These are phyloP conservation scores for Cornus suecica DNA, from an alignment of 148 eudicot genomes.

Conservation along the genomic window DNA sequence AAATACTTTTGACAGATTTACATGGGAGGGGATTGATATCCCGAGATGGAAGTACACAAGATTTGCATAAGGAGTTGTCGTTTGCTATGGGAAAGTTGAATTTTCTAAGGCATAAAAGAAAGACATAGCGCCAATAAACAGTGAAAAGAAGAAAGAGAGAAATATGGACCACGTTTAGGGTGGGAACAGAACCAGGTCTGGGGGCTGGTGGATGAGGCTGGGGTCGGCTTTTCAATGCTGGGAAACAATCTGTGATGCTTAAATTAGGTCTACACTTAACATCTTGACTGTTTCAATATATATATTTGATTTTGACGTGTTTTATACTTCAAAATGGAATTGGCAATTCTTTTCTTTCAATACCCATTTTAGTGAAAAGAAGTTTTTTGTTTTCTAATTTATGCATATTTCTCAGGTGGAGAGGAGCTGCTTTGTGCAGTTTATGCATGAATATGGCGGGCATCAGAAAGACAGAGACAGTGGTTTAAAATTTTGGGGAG, in stretches of 20 bases:
- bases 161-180: background rate
- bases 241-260: background rate
- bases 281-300: background rate
- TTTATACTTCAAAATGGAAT: too few relatives aligned
- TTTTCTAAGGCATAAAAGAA: slow-evolving; percentile 29
- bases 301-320: background rate
- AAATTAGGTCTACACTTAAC: background rate
- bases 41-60: slow-evolving; percentile 27
- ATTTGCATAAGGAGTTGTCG: slow-evolving; percentile 29
- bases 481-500: too few relatives aligned
- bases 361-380: too few relatives aligned
- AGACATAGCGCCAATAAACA: background rate
- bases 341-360: background rate
- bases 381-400: too few relatives aligned
- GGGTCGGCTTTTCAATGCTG: background rate
- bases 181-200: background rate
- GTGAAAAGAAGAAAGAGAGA: too few relatives aligned
- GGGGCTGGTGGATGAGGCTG: background rate
- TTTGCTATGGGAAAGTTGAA: slow-evolving; percentile 49
- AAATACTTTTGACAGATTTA: slow-evolving; percentile 55
- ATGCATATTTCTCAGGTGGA: background rate
- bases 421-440: background rate
- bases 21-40: slow-evolving; percentile 60
- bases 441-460: too few relatives aligned
- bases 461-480: too few relatives aligned